Evolutionary conservation across 2,329 filamentous ascomycete genomes (phyloP).

Genomic region (Orbilia quercus): DNA sequence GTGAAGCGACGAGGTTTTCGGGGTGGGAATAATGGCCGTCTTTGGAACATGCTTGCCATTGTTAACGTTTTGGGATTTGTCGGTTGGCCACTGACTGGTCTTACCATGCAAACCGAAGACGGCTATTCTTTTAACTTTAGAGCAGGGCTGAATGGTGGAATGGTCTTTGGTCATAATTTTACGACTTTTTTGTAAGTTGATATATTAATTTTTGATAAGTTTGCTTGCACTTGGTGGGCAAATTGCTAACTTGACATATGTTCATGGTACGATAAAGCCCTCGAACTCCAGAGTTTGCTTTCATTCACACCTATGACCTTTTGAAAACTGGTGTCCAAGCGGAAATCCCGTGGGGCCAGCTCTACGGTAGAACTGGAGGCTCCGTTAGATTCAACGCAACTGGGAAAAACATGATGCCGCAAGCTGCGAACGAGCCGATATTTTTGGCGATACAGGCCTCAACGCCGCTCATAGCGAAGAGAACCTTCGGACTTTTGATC

Average conservation of each 20-base stretch:
- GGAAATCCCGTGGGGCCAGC: slow-evolving; percentile 7
- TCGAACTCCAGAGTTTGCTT: background rate
- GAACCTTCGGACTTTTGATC: slow-evolving; percentile 4
- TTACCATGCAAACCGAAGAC: slow-evolving; percentile 35
- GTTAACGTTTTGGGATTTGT: slow-evolving; percentile 7
- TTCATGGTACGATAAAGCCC: background rate
- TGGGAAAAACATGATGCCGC: background rate
- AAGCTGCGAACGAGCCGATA: background rate
- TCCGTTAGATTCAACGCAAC: background rate
- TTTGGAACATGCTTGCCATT: slow-evolving; percentile 13
- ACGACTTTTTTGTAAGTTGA: slow-evolving; percentile 10
- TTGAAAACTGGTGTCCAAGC: background rate
- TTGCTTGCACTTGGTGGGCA: no score
- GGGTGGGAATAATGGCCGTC: slow-evolving; percentile 4
- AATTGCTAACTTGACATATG: no score
- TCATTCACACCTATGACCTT: background rate
- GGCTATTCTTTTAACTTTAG: slow-evolving; percentile 1
- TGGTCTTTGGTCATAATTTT: slow-evolving; percentile 7
- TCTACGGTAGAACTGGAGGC: background rate
- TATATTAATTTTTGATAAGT: background rate
- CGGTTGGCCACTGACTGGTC: slow-evolving; percentile 26
- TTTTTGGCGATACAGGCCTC: slow-evolving; percentile 2
- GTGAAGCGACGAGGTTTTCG: background rate
- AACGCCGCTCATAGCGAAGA: background rate
- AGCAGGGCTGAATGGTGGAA: background rate